phyloP scores from a whole-genome alignment of 495 filamentous ascomycete species.

The Aspergillus nidulans region DNA sequence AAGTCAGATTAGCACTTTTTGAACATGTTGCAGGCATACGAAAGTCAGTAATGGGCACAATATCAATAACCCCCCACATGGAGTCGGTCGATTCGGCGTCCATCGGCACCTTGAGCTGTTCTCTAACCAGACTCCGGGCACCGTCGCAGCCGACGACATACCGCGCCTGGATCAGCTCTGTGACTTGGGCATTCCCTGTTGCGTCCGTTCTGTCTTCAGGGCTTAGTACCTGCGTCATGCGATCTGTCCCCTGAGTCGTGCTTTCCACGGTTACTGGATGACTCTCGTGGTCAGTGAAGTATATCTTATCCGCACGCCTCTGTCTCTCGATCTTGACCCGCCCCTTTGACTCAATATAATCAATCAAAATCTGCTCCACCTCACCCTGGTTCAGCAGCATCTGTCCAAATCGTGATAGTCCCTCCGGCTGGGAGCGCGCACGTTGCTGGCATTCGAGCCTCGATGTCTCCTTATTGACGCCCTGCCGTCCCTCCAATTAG shows the following conservation, averaged over 20 bases:
- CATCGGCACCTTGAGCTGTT: slow-evolving; percentile 14
- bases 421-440: neutral
- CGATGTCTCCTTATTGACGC: neutral
- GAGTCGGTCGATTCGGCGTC: slow-evolving; percentile 4
- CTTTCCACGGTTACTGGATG: neutral
- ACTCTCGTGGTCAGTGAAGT: neutral
- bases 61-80: slow-evolving; percentile 23
- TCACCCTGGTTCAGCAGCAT: slow-evolving; percentile 16
- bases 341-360: slow-evolving; percentile 1
- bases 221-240: neutral
- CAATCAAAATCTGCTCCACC: slow-evolving; percentile 15
- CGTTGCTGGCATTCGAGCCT: slow-evolving; percentile 2
- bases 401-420: slow-evolving; percentile 11
- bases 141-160: slow-evolving; percentile 28
- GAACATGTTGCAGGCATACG: slow-evolving; percentile 3
- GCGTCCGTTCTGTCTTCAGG: neutral
- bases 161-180: slow-evolving; percentile 20
- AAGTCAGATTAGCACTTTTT: neutral
- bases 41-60: slow-evolving; percentile 24
- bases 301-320: slow-evolving; percentile 5
- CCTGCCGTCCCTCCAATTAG: neutral
- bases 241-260: neutral
- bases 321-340: neutral
- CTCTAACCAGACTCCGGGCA: slow-evolving; percentile 19
- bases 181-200: neutral